Percentiles rank a stretch among this genome's conserved stretches.
Evolutionary conservation across 805 yeast species (phyloP).

Genomic region (Maudiozyma saulgeensis): DNA sequence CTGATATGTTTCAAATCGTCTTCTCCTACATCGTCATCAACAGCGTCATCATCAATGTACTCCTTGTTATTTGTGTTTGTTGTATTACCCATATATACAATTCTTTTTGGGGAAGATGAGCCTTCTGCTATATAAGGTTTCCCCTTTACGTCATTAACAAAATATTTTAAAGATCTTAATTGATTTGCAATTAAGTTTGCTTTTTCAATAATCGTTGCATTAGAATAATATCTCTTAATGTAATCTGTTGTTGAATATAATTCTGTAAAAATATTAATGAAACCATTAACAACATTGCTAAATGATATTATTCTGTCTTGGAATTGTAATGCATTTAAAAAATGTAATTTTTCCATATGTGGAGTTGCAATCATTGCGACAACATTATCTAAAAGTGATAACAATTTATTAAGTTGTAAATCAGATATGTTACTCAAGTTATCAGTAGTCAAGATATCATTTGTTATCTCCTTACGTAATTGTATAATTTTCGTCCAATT

Average conservation of each 20-base stretch:
- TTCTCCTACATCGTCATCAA: constrained; percentile 41
- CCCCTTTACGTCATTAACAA: constrained; percentile 39
- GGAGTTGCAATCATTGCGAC: constrained; percentile 46
- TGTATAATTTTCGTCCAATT: constrained; percentile 33
- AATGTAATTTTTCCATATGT: constrained; percentile 32
- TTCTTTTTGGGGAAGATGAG: not conserved
- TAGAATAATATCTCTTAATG: constrained; percentile 40
- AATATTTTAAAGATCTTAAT: constrained; percentile 40
- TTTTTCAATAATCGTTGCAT: constrained; percentile 42
- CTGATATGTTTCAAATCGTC: constrained; percentile 73
- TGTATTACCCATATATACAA: not conserved
- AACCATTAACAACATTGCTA: constrained; percentile 26
- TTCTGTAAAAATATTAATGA: constrained; percentile 35
- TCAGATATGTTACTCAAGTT: not conserved
- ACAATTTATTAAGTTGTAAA: constrained; percentile 11
- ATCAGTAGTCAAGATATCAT: constrained; percentile 6
- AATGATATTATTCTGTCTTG: constrained; percentile 30
- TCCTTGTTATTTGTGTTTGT: not conserved
- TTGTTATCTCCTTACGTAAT: constrained; percentile 14
- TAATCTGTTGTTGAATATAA: constrained; percentile 26
- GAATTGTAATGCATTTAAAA: constrained; percentile 30
- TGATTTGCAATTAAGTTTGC: constrained; percentile 49
- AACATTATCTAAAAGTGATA: constrained; percentile 36
- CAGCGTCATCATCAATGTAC: constrained; percentile 13
- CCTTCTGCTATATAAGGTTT: constrained; percentile 2